These are phyloP conservation scores for Penicillium macrosclerotiorum DNA, from an alignment of 495 filamentous ascomycete genomes.

Conservation along the genomic window DNA sequence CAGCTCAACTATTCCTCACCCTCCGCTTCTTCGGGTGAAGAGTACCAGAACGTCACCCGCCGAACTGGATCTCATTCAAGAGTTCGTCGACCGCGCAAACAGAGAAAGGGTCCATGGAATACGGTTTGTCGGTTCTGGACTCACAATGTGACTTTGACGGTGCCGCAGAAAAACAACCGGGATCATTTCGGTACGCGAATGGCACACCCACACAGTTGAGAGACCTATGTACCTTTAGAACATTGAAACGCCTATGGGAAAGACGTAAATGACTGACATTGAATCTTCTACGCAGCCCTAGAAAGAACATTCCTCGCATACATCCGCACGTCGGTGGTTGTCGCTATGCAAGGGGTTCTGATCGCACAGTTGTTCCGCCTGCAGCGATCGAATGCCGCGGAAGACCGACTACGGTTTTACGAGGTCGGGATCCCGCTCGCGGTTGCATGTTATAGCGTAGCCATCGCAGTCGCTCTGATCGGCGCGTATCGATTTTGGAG, in stretches of 20 bases:
- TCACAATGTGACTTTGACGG: constrained; percentile 38
- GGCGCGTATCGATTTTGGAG: constrained; percentile 68
- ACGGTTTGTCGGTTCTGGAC: constrained; percentile 36
- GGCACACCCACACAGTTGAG: constrained; percentile 7
- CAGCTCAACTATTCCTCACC: constrained; percentile 19
- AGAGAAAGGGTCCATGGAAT: constrained; percentile 26
- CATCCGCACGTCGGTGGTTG: constrained; percentile 66
- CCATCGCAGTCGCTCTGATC: constrained; percentile 54
- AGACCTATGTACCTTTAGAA: background rate
- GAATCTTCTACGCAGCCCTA: constrained; percentile 46
- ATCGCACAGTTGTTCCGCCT: constrained; percentile 71
- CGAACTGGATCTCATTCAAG: constrained; percentile 24
- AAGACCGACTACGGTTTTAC: constrained; percentile 53
- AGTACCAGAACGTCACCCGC: constrained; percentile 28
- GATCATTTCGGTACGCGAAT: constrained; percentile 42
- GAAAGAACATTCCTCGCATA: constrained; percentile 80
- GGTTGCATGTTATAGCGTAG: constrained; percentile 53
- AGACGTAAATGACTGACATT: background rate
- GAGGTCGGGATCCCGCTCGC: constrained; percentile 67
- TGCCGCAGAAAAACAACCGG: constrained; percentile 44
- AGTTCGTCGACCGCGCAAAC: constrained; percentile 9
- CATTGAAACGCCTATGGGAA: background rate
- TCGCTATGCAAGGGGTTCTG: constrained; percentile 65
- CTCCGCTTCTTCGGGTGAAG: constrained; percentile 26
- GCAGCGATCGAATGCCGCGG: constrained; percentile 55